phyloP scores from a whole-genome alignment of 176 grass and related monocot genomes.

The Pharus latifolius region DNA sequence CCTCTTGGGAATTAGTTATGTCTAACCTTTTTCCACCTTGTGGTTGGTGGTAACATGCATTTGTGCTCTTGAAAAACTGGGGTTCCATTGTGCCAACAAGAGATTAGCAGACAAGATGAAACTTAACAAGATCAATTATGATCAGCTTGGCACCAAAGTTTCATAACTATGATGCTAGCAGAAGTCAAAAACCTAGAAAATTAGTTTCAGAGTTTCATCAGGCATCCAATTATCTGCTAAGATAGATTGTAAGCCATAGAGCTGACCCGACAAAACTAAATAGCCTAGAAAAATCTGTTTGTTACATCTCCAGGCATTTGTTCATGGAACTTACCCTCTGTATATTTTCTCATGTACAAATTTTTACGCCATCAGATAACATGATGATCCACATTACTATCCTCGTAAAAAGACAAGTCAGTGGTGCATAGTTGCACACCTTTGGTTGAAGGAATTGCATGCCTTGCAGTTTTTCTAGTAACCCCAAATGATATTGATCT shows the following conservation, averaged over 20 bases:
- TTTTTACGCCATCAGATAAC: no score
- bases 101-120: background rate
- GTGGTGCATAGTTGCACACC: no score
- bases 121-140: background rate
- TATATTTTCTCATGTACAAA: no score
- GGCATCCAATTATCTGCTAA: background rate
- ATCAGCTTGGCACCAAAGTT: background rate
- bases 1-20: background rate
- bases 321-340: background rate
- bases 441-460: no score
- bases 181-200: background rate
- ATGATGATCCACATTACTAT: no score
- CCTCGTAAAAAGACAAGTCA: no score
- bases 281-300: no score
- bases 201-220: background rate
- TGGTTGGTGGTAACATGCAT: background rate
- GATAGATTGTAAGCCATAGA: background rate
- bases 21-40: background rate
- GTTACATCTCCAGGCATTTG: background rate
- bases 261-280: background rate
- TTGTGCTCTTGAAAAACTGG: background rate
- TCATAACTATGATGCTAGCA: background rate
- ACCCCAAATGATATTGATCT: no score
- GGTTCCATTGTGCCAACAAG: no score
- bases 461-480: no score